These are phyloP conservation scores for Mycogone perniciosa DNA, from an alignment of 2,329 filamentous ascomycete genomes.

Conservation along the genomic window DNA sequence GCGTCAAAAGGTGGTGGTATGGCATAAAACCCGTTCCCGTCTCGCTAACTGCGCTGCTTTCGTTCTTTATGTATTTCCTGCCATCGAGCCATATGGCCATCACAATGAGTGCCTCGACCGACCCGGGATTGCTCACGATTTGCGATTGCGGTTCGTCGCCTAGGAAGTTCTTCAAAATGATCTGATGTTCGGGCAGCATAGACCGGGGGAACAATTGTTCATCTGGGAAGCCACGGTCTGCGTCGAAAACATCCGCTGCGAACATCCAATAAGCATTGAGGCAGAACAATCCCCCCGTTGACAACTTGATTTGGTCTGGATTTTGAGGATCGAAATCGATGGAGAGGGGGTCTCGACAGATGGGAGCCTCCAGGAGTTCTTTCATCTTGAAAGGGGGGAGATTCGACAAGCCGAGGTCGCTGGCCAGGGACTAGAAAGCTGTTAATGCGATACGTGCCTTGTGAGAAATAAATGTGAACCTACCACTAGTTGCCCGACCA, in stretches of 20 bases:
- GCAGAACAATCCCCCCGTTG: slow-evolving; percentile 52
- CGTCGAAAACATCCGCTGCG: slow-evolving; percentile 54
- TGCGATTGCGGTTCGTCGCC: slow-evolving; percentile 41
- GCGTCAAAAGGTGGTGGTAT: slow-evolving; percentile 54
- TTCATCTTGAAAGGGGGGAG: slow-evolving; percentile 41
- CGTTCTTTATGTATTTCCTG: slow-evolving; percentile 35
- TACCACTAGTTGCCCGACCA: slow-evolving; percentile 67
- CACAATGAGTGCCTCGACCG: slow-evolving; percentile 53
- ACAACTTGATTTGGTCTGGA: slow-evolving; percentile 49
- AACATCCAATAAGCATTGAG: slow-evolving; percentile 58
- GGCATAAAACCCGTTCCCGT: slow-evolving; percentile 46
- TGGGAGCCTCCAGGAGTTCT: slow-evolving; percentile 35
- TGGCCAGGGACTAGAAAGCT: slow-evolving; percentile 49
- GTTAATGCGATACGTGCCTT: not conserved
- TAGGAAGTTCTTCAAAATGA: slow-evolving; percentile 48
- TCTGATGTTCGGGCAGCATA: slow-evolving; percentile 55
- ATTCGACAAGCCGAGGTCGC: slow-evolving; percentile 51
- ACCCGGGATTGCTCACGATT: slow-evolving; percentile 46
- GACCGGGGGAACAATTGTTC: slow-evolving; percentile 53
- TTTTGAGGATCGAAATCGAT: slow-evolving; percentile 39
- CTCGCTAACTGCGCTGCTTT: slow-evolving; percentile 23
- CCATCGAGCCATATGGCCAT: slow-evolving; percentile 55
- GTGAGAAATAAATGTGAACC: slow-evolving; percentile 22
- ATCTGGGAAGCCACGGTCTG: slow-evolving; percentile 45
- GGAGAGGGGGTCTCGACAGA: slow-evolving; percentile 40